Base-by-base conservation (phyloP, 2,329 filamentous ascomycete species). In the Fusarium buharicum region DNA sequence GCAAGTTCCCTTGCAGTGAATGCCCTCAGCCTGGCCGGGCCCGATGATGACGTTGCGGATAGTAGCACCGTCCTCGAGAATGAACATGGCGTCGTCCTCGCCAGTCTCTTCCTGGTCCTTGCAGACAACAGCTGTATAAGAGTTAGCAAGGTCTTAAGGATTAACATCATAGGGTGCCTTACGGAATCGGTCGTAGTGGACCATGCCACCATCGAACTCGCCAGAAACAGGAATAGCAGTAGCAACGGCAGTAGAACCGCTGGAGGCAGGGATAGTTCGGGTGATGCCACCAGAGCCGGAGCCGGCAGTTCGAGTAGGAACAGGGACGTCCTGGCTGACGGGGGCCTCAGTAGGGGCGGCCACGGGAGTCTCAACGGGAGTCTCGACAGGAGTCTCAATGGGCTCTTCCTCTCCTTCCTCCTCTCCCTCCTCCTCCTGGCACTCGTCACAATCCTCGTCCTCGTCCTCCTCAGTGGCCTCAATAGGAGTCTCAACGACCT, bases 41-140 rank as follows among this genome's bases (percentile, higher is more conserved):
- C 83, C 81, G 50, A 84, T 84, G 67, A 84, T 82, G 67, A 81
- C 81, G 67, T 84, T 84, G 56, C 76, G 78, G 22, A 84, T 70
- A n/a, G 77, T 81, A 33, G 78, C 83, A 40, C 82, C 82, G 44
- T 79, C 75, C 68, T 79, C 75, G 51, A 85, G 74, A 55, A 82
- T 75, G 77, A 85, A 84, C 68, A 85, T 81, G 38, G 82, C 79
- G 55, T 67, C 67, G 11, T 48, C 55, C 34, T 70, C 62, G 7
- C 70, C 64, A 2, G 66, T 71, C 52, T 72, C 73, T 11, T 58
- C 52, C 46, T 75, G 70, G 2, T 64, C 72, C 18, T 68, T 37
- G 50, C 72, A 75, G 28, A 68, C 59, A 7, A 51, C 47, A 38
- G 66, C 66, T 69, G n/a, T 6, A 33, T 12, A 13, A 28, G 12